Evolutionary conservation across 2,329 filamentous ascomycete genomes (phyloP).

Genomic region (Colletotrichum graminicola): DNA sequence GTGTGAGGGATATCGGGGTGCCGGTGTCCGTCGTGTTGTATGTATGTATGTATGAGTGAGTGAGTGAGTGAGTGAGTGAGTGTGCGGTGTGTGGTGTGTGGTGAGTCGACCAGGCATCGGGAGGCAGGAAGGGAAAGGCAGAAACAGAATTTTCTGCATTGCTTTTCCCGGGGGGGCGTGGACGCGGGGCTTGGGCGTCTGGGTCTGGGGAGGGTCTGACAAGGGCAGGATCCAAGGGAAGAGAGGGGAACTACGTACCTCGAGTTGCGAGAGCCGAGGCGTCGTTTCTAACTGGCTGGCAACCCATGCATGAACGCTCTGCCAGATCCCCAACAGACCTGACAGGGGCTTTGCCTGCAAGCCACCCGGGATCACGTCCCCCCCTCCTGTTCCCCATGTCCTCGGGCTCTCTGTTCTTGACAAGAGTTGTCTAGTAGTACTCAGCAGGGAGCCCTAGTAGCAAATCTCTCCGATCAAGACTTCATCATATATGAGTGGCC

Average conservation of each 20-base stretch:
- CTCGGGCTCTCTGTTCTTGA: background rate
- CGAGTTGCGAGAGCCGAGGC: constrained; percentile 6
- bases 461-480: background rate
- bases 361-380: constrained; percentile 1
- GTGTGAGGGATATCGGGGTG: constrained; percentile 13
- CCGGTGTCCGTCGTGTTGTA: constrained; percentile 17
- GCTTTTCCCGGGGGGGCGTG: background rate
- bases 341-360: constrained; percentile 34
- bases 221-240: constrained; percentile 21
- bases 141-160: constrained; percentile 35
- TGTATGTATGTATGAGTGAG: constrained; percentile 19
- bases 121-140: constrained; percentile 24
- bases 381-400: background rate
- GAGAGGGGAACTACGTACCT: background rate
- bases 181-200: background rate
- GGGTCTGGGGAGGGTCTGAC: constrained; percentile 18
- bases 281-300: constrained; percentile 7
- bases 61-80: background rate
- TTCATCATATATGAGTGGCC: background rate
- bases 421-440: background rate
- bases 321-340: background rate
- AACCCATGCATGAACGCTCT: constrained; percentile 8
- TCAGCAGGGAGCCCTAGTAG: background rate
- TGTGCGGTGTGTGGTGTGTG: constrained; percentile 21
- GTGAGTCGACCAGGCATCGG: constrained; percentile 27